phyloP scores from a whole-genome alignment of 2,329 filamentous ascomycete species.

The Drechslerella dactyloides region DNA sequence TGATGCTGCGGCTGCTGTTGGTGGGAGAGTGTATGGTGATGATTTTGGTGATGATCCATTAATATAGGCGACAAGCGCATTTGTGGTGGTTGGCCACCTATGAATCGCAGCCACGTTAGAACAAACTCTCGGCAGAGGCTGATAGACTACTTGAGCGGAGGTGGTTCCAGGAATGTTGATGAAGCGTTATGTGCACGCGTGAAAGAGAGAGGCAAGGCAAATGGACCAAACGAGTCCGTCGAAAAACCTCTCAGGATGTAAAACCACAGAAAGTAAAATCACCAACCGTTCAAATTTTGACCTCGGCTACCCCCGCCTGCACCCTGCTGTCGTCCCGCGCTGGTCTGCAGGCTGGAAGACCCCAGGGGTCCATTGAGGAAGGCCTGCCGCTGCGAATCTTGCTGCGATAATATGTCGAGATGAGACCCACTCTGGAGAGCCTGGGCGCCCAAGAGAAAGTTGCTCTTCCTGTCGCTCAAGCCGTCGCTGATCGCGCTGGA shows the following conservation, averaged over 20 bases:
- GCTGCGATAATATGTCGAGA: conserved; percentile 41
- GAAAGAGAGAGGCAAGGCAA: conserved; percentile 1
- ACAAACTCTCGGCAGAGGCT: too few species aligned
- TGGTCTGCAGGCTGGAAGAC: conserved; percentile 24
- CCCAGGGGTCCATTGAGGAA: conserved; percentile 31
- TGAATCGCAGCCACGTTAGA: neutral
- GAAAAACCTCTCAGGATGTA: neutral
- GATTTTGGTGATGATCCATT: conserved; percentile 48
- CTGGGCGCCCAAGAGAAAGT: conserved; percentile 24
- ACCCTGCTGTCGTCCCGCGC: conserved; percentile 25
- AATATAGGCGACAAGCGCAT: conserved; percentile 40
- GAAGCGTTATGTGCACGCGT: too few species aligned
- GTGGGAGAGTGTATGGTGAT: conserved; percentile 35
- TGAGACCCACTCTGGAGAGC: conserved; percentile 26
- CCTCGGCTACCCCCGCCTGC: conserved; percentile 5
- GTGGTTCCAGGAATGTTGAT: too few species aligned
- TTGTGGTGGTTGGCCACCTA: conserved; percentile 17
- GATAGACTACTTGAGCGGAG: neutral
- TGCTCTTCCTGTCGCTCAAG: conserved; percentile 25
- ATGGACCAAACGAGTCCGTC: conserved; percentile 2
- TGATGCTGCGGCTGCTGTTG: conserved; percentile 26
- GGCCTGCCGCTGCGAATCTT: conserved; percentile 37
- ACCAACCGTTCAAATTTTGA: conserved; percentile 39
- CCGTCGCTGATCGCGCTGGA: conserved; percentile 22
- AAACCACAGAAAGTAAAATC: neutral